Percentiles rank a stretch among this genome's conserved stretches.
phyloP scores from a whole-genome alignment of 1,284 basidiomycete genomes.

The Rhodotorula sp. region DNA sequence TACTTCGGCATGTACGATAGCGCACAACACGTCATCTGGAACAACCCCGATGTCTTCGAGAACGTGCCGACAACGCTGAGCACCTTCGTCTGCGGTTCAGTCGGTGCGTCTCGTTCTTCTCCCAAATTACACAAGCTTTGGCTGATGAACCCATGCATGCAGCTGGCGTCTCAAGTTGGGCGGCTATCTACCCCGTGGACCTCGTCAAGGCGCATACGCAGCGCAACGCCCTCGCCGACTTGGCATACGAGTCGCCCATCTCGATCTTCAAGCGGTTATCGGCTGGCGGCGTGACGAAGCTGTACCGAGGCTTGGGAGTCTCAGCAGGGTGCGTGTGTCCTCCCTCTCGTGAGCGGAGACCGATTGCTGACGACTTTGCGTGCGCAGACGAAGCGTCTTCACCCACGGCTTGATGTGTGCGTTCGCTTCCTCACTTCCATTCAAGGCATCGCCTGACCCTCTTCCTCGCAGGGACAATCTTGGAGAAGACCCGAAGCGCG shows the following conservation, averaged over 20 bases:
- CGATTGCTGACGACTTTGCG: neutral
- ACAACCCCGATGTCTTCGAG: constrained; percentile 63
- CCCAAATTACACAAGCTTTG: constrained; percentile 60
- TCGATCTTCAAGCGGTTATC: constrained; percentile 75
- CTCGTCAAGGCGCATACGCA: constrained; percentile 89
- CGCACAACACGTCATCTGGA: constrained; percentile 67
- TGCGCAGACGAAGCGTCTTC: neutral
- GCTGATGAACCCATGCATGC: constrained; percentile 64
- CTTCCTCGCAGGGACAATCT: neutral
- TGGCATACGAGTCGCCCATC: constrained; percentile 60
- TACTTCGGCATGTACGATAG: constrained; percentile 87
- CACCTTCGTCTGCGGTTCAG: constrained; percentile 79
- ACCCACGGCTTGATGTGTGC: constrained; percentile 35
- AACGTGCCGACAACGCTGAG: constrained; percentile 69
- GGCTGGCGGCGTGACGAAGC: constrained; percentile 70
- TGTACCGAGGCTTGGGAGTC: constrained; percentile 76
- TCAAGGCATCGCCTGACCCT: too few species aligned
- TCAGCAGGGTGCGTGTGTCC: constrained; percentile 32
- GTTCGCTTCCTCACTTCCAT: too few species aligned
- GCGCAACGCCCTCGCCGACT: constrained; percentile 77
- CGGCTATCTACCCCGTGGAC: constrained; percentile 43
- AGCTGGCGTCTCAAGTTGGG: constrained; percentile 45
- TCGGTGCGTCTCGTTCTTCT: constrained; percentile 21
- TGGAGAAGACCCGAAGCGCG: constrained; percentile 8
- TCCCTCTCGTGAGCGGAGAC: neutral